Base-by-base conservation (phyloP, 495 filamentous ascomycete species). In the Paragyromitra xinjiangensis region DNA sequence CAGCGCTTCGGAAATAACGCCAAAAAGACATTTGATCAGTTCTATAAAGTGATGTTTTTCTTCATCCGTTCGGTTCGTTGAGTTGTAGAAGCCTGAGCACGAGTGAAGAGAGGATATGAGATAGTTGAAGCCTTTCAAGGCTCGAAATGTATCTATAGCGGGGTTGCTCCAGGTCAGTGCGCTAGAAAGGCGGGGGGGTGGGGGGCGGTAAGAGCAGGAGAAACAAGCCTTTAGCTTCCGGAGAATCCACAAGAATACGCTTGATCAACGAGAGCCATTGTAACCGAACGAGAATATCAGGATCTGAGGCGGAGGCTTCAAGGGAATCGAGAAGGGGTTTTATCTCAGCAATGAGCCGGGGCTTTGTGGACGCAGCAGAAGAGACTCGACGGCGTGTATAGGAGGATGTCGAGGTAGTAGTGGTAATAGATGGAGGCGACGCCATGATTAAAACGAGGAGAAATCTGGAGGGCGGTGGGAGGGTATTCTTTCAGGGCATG, bases 111-210 rank as follows among this genome's bases (percentile, higher is more conserved):
- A 86, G 19, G 89, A 84, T 56, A 97, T 84, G 39, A 97, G 82
- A 37, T 86, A 86, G 73, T 94, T 88, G 82, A 98, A 98, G 76
- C 95, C 95, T 71, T 88, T 86, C 44, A 92, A 86, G 81, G 91
- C 90, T 72, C 95, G 91, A 84, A 99, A 98, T 64, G 90, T 89
- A 85, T 97, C 94, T 85, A 92, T 88, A 19, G 85, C 84, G 83
- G 72, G 40, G 82, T 58, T 83, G 82, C 44, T 82, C 71, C n/a
- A 56, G 19, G 77, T 79, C 62, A 79, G 77, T 64, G 58, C 37
- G 40, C 53, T 73, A 34, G 75, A 63, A 72, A 12, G 53, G 48
- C 48, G 5, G 1, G 48, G 16, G 8, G 53, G 29, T 56, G 9
- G 61, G 59, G 61, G 45, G 8, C 34, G 26, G 29, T 19, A 59